Evolutionary conservation across 2,329 filamentous ascomycete species (phyloP).

Genomic region (Scorias spongiosa): DNA sequence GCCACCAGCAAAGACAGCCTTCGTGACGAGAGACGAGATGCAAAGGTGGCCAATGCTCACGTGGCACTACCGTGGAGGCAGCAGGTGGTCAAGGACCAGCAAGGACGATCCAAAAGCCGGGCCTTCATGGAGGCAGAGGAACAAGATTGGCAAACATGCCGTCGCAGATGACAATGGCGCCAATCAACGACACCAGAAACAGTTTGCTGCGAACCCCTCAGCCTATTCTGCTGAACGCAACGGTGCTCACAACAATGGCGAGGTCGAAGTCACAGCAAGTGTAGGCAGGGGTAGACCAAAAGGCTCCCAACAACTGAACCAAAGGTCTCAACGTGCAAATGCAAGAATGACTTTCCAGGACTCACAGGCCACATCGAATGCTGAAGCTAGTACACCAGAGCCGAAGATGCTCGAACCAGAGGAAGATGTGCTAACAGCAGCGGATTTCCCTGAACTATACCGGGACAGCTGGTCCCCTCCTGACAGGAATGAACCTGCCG

Average conservation of each 20-base stretch:
- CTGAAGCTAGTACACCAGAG: constrained; percentile 17
- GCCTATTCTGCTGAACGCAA: background rate
- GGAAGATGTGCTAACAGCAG: constrained; percentile 18
- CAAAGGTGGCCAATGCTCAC: constrained; percentile 15
- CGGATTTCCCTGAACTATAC: constrained; percentile 15
- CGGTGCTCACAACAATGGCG: background rate
- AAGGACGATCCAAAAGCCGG: constrained; percentile 6
- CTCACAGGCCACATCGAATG: constrained; percentile 1
- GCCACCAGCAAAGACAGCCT: constrained; percentile 7
- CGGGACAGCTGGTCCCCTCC: constrained; percentile 9
- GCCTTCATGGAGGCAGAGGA: background rate
- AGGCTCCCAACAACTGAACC: background rate
- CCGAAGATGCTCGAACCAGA: constrained; percentile 16
- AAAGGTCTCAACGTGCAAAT: background rate
- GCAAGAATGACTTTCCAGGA: no score
- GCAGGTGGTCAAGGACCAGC: constrained; percentile 16
- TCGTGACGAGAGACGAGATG: constrained; percentile 16
- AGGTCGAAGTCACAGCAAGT: background rate
- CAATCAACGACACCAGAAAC: background rate
- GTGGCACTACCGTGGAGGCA: constrained; percentile 20
- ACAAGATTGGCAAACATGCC: background rate
- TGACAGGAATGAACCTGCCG: constrained; percentile 12
- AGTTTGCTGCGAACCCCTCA: background rate
- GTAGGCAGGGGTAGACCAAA: background rate
- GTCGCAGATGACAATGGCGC: background rate